Evolutionary conservation across 176 grass and related monocot species (phyloP), one percentile per base, ranked within the genome.

Genomic region (Olyra latifolia): DNA sequence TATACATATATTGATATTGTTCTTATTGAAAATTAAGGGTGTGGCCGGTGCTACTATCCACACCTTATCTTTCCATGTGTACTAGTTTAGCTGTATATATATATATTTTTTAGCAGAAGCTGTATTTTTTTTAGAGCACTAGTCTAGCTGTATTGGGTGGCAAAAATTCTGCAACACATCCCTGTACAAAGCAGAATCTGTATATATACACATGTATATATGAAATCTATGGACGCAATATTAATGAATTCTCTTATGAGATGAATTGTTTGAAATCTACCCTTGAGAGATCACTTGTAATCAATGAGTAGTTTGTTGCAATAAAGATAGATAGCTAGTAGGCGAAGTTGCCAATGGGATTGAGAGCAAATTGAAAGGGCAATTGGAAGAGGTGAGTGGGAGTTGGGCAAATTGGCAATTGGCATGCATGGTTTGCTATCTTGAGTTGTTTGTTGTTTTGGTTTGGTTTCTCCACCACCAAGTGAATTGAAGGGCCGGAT

Each of bases 401-500:
- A 79, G 86, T 71, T 56, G 20, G 69, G 66, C 58, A 64, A 73
- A n/a, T n/a, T n/a, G n/a, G n/a, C n/a, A 55, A 55, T 72, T 65
- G 66, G 32, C 75, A 65, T 58, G 39, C 23, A 61, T 70, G 7
- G 19, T 57, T 25, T 45, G 48, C 49, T 25, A 39, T 32, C 24
- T 28, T 23, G 68, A 59, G 43, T 47, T 24, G 25, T 19, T 27
- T 48, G 17, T 59, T 46, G 7, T 7, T 73, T 81, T 70, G 66
- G 64, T 50, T 80, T 83, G 79, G 75, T 89, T 89, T 93, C 80
- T 89, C 71, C 76, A 69, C 63, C 80, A 87, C 87, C 80, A 83
- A 83, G 87, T 70, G 66, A 80, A 77, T 58, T 56, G 65, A 45
- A 73, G 59, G 57, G 39, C 14, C 35, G 17, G 56, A 78, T 61